These are phyloP conservation scores for Penicillium bialowiezense DNA, from an alignment of 495 filamentous ascomycete genomes.

Conservation along the genomic window DNA sequence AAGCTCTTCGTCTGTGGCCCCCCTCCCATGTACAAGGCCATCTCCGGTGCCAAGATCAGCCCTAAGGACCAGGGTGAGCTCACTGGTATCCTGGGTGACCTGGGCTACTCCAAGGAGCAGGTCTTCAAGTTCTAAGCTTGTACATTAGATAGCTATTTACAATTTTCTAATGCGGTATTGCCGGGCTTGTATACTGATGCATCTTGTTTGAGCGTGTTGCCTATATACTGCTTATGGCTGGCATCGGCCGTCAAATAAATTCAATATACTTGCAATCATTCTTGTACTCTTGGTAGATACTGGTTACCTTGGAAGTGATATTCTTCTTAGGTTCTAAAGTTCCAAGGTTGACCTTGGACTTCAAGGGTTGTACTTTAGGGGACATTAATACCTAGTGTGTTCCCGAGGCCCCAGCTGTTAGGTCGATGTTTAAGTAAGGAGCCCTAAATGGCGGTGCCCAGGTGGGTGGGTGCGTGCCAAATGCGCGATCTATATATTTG, in stretches of 20 bases:
- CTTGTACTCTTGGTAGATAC: no score
- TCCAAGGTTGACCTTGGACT: no score
- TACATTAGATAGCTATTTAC: slow-evolving; percentile 16
- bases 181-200: slow-evolving; percentile 17
- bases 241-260: neutral
- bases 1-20: slow-evolving; percentile 93
- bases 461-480: neutral
- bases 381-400: no score
- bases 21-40: slow-evolving; percentile 87
- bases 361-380: no score
- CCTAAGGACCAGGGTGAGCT: slow-evolving; percentile 93
- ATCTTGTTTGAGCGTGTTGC: slow-evolving; percentile 12
- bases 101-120: slow-evolving; percentile 90
- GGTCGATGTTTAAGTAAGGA: no score
- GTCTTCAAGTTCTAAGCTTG: slow-evolving; percentile 90
- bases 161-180: neutral
- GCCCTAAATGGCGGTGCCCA: no score
- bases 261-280: neutral
- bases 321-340: no score
- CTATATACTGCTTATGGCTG: neutral
- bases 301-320: no score
- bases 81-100: slow-evolving; percentile 75
- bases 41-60: slow-evolving; percentile 84
- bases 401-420: no score
- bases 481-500: neutral